Base-by-base conservation (phyloP, 371 early-diverging fungal genomes). In the Fennellomyces sp. region DNA sequence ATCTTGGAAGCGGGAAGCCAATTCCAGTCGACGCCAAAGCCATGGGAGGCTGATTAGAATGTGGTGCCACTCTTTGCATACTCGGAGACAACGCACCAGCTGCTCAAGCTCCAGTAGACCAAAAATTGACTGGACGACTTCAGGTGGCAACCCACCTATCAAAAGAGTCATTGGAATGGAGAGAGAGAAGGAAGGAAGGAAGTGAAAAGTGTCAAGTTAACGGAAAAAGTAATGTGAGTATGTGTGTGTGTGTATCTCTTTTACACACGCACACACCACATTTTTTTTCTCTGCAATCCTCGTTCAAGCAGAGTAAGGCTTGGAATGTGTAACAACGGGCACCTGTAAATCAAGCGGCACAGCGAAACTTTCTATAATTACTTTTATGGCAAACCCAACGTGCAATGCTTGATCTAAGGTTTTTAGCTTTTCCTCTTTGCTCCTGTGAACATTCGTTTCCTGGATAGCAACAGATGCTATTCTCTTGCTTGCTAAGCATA, bases 1-100 rank as follows among this genome's bases (percentile, higher is more conserved):
- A 3, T 2, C 19, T n/a, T n/a, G 35, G 11, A 3, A 36, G 8
- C 35, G 10, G 17, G 38, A 11, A 17, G 27, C 2, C 11, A 54
- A 26, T 11, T 54, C 19, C 15, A 54, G 8, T n/a, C 28, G 36
- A 17, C 17, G 30, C 55, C 55, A 54, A n/a, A 54, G 36, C 39
- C 15, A 39, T 27, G 55, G 55, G 28, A 36, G 19, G 15, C 35
- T 54, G 39, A 26, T 38, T n/a, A 54, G 36, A 12, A 54, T 33
- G 23, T 15, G 39, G 15, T 38, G 5, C 55, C 55, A 54, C 39
- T 54, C 55, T 25, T 35, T 31, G 17, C 55, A 54, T 0, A 54
- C 55, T 13, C 55, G 17, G 13, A 54, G 55, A 54, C 55, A 54
- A 6, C 41, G 39, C 8, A 35, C 55, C 15, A 54, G 55, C 7